These are phyloP conservation scores for Ophiostoma ips DNA, from an alignment of 2,329 filamentous ascomycete species.

Conservation along the genomic window DNA sequence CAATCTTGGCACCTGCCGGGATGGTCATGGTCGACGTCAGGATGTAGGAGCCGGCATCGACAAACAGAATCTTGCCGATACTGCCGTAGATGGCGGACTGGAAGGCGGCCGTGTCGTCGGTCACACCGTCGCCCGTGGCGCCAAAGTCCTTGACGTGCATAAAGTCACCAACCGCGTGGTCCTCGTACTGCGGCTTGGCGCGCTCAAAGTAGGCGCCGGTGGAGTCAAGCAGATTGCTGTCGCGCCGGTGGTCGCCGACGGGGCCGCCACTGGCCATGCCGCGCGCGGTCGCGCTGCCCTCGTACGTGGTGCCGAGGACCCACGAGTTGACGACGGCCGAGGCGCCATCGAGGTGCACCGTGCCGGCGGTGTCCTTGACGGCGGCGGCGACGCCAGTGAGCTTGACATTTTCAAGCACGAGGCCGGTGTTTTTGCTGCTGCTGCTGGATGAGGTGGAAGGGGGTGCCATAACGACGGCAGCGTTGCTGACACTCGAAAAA, in stretches of 20 bases:
- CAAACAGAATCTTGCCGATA: constrained; percentile 36
- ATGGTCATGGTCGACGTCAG: constrained; percentile 33
- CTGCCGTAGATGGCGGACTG: constrained; percentile 41
- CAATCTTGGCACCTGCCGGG: constrained; percentile 32
- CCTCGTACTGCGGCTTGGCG: constrained; percentile 60
- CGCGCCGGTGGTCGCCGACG: constrained; percentile 31
- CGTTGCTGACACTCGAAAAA: constrained; percentile 48
- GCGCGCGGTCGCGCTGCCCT: constrained; percentile 23
- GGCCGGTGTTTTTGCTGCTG: constrained; percentile 35
- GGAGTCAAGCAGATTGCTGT: constrained; percentile 34
- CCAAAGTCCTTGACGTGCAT: constrained; percentile 28
- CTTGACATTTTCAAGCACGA: constrained; percentile 40
- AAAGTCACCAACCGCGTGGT: constrained; percentile 41
- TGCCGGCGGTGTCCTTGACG: constrained; percentile 25
- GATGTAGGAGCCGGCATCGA: constrained; percentile 42
- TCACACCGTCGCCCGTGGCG: constrained; percentile 35
- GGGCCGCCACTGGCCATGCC: constrained; percentile 38
- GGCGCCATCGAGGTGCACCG: constrained; percentile 38
- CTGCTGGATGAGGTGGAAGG: constrained; percentile 30
- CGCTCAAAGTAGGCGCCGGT: constrained; percentile 38
- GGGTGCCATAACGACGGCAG: constrained; percentile 50
- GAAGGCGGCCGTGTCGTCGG: constrained; percentile 46
- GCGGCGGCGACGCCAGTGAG: constrained; percentile 25
- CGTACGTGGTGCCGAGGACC: constrained; percentile 56
- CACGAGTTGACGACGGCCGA: constrained; percentile 40